Evolutionary conservation across 2,329 filamentous ascomycete species (phyloP).

Genomic region (Pseudocercospora fuligena): DNA sequence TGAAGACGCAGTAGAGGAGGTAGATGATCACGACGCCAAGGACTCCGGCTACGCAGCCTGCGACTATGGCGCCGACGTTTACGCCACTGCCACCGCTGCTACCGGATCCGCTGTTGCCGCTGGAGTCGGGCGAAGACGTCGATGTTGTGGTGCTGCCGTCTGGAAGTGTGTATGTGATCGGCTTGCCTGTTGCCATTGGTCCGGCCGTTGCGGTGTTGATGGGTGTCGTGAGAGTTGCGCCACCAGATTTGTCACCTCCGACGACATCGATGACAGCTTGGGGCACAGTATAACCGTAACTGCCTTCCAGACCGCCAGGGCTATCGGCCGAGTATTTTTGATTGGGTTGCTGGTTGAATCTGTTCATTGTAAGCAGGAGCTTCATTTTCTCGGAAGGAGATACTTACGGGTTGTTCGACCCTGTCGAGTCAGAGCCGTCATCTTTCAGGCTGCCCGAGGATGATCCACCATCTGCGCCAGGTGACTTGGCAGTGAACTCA

Average conservation of each 20-base stretch:
- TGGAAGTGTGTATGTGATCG: conserved; percentile 70
- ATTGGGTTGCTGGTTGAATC: conserved; percentile 57
- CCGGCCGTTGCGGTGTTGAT: conserved; percentile 67
- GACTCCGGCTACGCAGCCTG: conserved; percentile 67
- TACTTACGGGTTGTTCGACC: conserved; percentile 26
- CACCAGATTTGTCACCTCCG: conserved; percentile 68
- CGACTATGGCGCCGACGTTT: conserved; percentile 61
- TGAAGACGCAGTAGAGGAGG: conserved; percentile 72
- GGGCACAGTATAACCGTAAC: conserved; percentile 72
- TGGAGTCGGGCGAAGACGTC: conserved; percentile 53
- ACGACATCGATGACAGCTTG: conserved; percentile 66
- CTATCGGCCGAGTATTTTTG: conserved; percentile 53
- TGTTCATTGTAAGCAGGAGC: conserved; percentile 38
- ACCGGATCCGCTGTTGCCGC: conserved; percentile 34
- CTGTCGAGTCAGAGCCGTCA: conserved; percentile 17
- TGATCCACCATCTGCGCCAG: conserved; percentile 44
- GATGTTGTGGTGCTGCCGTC: conserved; percentile 48
- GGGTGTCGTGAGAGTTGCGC: conserved; percentile 71
- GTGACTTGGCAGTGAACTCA: conserved; percentile 68
- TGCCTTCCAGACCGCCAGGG: conserved; percentile 62
- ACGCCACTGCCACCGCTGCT: conserved; percentile 38
- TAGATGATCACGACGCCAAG: conserved; percentile 66
- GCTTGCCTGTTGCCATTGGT: conserved; percentile 71
- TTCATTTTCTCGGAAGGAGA: background rate
- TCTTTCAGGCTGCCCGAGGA: conserved; percentile 16